Evolutionary conservation across 306 rosid genomes (phyloP), one percentile per base, ranked within the genome.

Genomic region (Dicorynia guianensis): DNA sequence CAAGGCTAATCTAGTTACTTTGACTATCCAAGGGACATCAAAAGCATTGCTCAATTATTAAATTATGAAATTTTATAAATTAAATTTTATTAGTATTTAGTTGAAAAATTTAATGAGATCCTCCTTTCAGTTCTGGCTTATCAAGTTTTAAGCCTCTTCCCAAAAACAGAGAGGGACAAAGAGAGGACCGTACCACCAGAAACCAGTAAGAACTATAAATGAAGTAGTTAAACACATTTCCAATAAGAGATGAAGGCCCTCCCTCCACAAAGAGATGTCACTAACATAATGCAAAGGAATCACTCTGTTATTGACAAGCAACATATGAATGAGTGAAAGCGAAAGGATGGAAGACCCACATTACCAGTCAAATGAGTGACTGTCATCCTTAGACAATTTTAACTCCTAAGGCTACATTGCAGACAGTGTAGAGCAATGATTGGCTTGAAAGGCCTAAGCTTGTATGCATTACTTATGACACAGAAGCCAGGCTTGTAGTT

Each of bases 361-460:
- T 49, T 19, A 12, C 7, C 57, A 49, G 25, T 61, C 40, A 61
- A 49, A 61, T 74, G 56, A 65, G 44, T 55, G 15, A 39, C 14
- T 53, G 17, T 75, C 64, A 34, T 74, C 10, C 10, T 63, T 63
- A 53, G 48, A 40, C 65, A 52, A 10, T 17, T 78, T 53, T 49
- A 67, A 60, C 58, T 55, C 10, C 30, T 62, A 50, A 56, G 63
- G 55, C 48, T 69, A 39, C 67, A 44, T 4, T 33, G 44, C 58
- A 4, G 72, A 61, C 6, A 17, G 35, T 33, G 53, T 53, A 60
- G 48, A 53, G 53, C 73, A 78, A 71, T 78, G 73, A 78, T 78
- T 71, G 72, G 73, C 43, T 53, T 62, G 66, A 46, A 70, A 62
- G 42, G 50, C 46, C 76, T 39, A 14, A 49, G 39, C 60, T 70